phyloP scores from a whole-genome alignment of 2,329 filamentous ascomycete genomes.

The Whalleya microplaca region DNA sequence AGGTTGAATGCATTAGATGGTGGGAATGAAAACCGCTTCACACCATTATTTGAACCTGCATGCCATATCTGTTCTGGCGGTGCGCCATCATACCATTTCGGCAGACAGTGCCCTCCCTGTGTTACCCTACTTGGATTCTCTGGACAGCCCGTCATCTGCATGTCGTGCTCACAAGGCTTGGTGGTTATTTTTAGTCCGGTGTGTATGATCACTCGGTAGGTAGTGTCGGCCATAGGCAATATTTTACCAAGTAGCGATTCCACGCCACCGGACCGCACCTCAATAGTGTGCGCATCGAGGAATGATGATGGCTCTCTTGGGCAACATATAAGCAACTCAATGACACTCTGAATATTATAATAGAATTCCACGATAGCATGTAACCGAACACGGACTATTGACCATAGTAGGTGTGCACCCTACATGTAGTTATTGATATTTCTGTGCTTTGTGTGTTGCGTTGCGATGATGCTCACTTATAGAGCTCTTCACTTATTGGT shows the following conservation, averaged over 20 bases:
- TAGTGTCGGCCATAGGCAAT: not conserved
- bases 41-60: conserved; percentile 16
- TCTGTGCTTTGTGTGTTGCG: no score
- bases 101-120: not conserved
- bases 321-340: not conserved
- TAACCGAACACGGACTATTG: not conserved
- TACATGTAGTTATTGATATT: no score
- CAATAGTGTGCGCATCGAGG: not conserved
- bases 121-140: conserved; percentile 5
- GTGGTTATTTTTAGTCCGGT: not conserved
- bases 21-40: conserved; percentile 22
- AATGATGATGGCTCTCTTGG: not conserved
- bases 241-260: not conserved
- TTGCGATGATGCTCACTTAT: no score
- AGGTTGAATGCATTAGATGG: conserved; percentile 24
- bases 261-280: not conserved
- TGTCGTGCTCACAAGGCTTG: not conserved
- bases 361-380: not conserved
- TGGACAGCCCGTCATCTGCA: conserved; percentile 3
- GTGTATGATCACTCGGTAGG: not conserved
- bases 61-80: conserved; percentile 3
- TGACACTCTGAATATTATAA: not conserved
- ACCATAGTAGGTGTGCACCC: no score
- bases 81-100: not conserved
- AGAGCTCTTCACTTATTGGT: no score